These are phyloP conservation scores for Euphorbia celastroides DNA, from an alignment of 441 rosid genomes.

Conservation along the genomic window DNA sequence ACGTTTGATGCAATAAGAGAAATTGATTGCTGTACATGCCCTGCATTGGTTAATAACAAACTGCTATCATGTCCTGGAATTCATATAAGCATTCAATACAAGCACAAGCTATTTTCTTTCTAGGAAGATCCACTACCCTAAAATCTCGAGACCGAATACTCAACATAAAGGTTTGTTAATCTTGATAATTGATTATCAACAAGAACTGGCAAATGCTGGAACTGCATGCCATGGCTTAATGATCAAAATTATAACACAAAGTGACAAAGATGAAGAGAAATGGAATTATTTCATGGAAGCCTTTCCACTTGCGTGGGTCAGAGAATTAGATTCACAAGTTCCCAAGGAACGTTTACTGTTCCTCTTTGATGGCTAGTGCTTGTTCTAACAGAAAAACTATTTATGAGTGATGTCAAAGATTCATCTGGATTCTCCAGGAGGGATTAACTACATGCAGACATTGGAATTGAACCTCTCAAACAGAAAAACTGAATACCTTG, in stretches of 20 bases:
- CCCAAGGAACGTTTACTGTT: background rate
- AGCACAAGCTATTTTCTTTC: conserved; percentile 1
- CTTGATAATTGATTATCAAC: background rate
- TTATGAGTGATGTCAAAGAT: background rate
- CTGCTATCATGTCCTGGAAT: conserved; percentile 3
- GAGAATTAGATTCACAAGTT: background rate
- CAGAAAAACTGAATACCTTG: conserved; percentile 38
- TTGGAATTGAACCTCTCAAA: conserved; percentile 1
- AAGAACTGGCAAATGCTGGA: background rate
- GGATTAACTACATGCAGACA: background rate
- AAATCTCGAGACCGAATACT: background rate
- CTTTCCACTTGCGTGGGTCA: conserved; percentile 1
- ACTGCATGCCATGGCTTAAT: background rate
- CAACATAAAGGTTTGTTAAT: conserved; percentile 4
- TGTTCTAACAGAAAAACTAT: background rate
- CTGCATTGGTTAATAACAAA: conserved; percentile 37
- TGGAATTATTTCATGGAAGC: background rate
- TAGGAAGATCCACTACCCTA: background rate
- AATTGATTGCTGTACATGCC: conserved; percentile 70
- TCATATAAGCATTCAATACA: background rate
- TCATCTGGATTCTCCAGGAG: background rate
- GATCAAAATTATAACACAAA: background rate
- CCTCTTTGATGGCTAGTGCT: conserved; percentile 5
- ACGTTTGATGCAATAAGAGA: conserved; percentile 87
- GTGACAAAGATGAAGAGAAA: background rate